A percentile compares a stretch with the other conserved stretches of the same genome.
These are phyloP conservation scores for Suaeda aralocaspica DNA, from an alignment of 148 eudicot species.

Conservation along the genomic window DNA sequence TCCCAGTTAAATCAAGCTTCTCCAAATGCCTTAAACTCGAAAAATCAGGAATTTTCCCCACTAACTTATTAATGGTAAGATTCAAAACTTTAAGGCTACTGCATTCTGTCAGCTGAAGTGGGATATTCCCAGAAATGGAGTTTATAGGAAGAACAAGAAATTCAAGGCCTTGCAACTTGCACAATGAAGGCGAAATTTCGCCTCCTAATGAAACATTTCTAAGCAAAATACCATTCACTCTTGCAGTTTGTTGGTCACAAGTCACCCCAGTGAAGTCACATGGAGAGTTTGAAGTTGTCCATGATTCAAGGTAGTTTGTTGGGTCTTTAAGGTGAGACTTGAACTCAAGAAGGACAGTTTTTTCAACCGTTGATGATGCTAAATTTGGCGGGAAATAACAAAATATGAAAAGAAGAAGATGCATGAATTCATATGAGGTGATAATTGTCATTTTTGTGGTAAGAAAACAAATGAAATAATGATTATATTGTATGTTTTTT, in stretches of 20 bases:
- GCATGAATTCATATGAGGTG: conserved; percentile 3
- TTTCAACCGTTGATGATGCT: conserved; percentile 36
- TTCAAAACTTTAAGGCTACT: conserved; percentile 59
- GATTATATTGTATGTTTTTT: conserved; percentile 26
- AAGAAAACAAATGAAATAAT: conserved; percentile 15
- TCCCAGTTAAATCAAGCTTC: conserved; percentile 58
- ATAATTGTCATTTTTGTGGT: conserved; percentile 33
- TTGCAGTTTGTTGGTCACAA: conserved; percentile 55
- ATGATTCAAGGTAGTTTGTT: conserved; percentile 49
- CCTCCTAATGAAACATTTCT: conserved; percentile 57
- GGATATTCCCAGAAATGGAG: conserved; percentile 49
- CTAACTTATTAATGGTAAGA: conserved; percentile 55
- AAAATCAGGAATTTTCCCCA: conserved; percentile 68
- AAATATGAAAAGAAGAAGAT: conserved; percentile 33
- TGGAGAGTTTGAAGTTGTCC: conserved; percentile 56
- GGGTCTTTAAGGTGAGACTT: conserved; percentile 75
- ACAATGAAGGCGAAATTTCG: conserved; percentile 54
- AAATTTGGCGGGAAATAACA: conserved; percentile 36
- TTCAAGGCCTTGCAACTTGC: conserved; percentile 43
- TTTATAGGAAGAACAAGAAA: conserved; percentile 48
- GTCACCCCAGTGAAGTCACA: conserved; percentile 58
- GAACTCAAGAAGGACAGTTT: conserved; percentile 61
- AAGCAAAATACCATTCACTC: conserved; percentile 48
- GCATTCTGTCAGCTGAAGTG: conserved; percentile 40
- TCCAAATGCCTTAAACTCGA: conserved; percentile 51